Evolutionary conservation across 2,329 filamentous ascomycete genomes (phyloP).

Genomic region (Cercospora janseana): DNA sequence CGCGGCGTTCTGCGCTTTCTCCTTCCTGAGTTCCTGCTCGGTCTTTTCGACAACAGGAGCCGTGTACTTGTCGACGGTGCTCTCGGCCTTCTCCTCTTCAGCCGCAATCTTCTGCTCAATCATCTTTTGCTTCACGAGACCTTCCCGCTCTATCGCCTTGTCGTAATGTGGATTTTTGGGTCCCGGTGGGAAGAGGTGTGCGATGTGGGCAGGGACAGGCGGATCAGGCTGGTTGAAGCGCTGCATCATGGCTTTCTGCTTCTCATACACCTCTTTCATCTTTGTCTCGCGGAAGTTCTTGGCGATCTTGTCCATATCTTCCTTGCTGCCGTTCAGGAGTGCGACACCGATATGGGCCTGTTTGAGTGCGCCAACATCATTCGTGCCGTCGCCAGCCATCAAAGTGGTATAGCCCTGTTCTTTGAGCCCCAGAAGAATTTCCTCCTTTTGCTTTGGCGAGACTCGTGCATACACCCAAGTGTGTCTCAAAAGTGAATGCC

Average conservation of each 20-base stretch:
- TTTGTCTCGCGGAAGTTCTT: slow-evolving; percentile 92
- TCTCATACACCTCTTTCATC: slow-evolving; percentile 99
- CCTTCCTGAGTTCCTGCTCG: slow-evolving; percentile 53
- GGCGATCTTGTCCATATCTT: slow-evolving; percentile 86
- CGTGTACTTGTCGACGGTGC: slow-evolving; percentile 28
- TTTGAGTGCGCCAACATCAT: slow-evolving; percentile 95
- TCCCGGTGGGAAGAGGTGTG: slow-evolving; percentile 89
- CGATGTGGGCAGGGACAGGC: slow-evolving; percentile 88
- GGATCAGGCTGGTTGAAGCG: slow-evolving; percentile 91
- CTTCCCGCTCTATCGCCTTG: slow-evolving; percentile 85
- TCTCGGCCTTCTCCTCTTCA: slow-evolving; percentile 41
- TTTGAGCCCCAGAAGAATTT: slow-evolving; percentile 93
- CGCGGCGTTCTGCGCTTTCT: slow-evolving; percentile 66
- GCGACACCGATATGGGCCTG: slow-evolving; percentile 97
- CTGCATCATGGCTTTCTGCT: slow-evolving; percentile 87
- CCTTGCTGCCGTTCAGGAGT: slow-evolving; percentile 87
- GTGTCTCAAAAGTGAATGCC: slow-evolving; percentile 75
- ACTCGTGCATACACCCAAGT: slow-evolving; percentile 98
- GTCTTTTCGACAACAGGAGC: slow-evolving; percentile 32
- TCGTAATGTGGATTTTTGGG: slow-evolving; percentile 90
- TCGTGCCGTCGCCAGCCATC: slow-evolving; percentile 98
- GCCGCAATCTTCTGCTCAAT: slow-evolving; percentile 49
- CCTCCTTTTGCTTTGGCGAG: slow-evolving; percentile 97
- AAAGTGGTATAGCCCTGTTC: slow-evolving; percentile 96
- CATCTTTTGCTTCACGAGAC: slow-evolving; percentile 68